Evolutionary conservation across 495 filamentous ascomycete genomes (phyloP).

Genomic region (Aspergillus nanangensis): DNA sequence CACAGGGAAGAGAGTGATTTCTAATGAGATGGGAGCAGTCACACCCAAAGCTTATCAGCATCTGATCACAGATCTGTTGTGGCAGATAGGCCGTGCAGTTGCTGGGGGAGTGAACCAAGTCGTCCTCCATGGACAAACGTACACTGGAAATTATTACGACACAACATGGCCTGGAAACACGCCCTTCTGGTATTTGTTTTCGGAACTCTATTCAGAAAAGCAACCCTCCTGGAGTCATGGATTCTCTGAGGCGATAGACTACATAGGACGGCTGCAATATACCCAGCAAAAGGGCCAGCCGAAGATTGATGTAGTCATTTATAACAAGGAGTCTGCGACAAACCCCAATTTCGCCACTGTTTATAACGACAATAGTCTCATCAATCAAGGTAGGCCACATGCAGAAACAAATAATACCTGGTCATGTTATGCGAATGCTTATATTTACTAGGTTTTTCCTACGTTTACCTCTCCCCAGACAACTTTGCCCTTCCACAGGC

Average conservation of each 20-base stretch:
- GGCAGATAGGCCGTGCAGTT: constrained; percentile 25
- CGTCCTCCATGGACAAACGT: constrained; percentile 43
- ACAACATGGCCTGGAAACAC: constrained; percentile 48
- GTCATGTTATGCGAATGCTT: not conserved
- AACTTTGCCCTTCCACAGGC: constrained; percentile 38
- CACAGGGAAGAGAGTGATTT: constrained; percentile 31
- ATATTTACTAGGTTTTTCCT: constrained; percentile 35
- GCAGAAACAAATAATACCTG: not conserved
- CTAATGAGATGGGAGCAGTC: constrained; percentile 35
- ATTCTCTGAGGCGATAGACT: constrained; percentile 34
- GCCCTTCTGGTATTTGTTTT: constrained; percentile 38
- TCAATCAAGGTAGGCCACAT: constrained; percentile 8
- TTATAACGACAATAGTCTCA: constrained; percentile 16
- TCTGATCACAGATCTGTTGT: constrained; percentile 21
- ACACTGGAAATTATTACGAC: constrained; percentile 31
- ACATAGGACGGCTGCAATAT: constrained; percentile 31
- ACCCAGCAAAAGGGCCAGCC: constrained; percentile 36
- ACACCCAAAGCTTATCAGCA: constrained; percentile 23
- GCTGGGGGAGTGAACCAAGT: constrained; percentile 41
- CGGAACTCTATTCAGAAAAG: constrained; percentile 36
- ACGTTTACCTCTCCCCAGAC: constrained; percentile 45
- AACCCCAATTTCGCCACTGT: constrained; percentile 10
- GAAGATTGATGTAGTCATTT: constrained; percentile 41
- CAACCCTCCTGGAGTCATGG: constrained; percentile 41
- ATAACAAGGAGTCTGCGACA: constrained; percentile 18